Evolutionary conservation across 2,329 filamentous ascomycete genomes (phyloP), one percentile per base, ranked within the genome.

Genomic region (Sporothrix inflata): DNA sequence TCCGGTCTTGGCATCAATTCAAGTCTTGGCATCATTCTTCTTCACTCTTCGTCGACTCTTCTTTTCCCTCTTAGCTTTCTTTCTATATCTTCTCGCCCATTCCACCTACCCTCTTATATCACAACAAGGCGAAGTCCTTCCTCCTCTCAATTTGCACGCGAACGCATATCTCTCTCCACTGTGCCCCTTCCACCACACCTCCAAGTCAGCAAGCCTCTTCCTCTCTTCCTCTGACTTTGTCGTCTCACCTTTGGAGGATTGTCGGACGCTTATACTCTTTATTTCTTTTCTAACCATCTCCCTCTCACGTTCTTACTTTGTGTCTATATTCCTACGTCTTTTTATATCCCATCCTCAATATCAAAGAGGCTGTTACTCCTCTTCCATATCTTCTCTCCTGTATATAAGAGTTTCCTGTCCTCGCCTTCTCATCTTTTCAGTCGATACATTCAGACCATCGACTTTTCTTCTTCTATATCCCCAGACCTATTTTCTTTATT

Each of bases 1-100:
- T 66, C 61, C 40, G 42, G 45, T 61, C 38, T 70, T 61, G 51
- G 38, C 68, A 70, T 63, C 4, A 9, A 60, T 34, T 60, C n/a
- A 63, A 21, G 34, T 63, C 60, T 63, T 63, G 60, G 60, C 68
- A 34, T 61, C 3, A 9, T 2, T 61, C 38, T 38, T 30, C 5
- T 57, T 49, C 16, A n/a, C 8, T 34, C 40, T 34, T 30, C 42
- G 1, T 53, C 24, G 21, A 11, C 19, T 38, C 6, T 38, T 38
- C 16, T 60, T 6, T 16, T 47, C 9, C 38, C n/a, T 45, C 60
- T 45, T 24, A 7, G 16, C 8, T 30, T 40, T 21, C 27, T 45
- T 4, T 40, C 40, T 47, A 30, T 65, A 47, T 27, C n/a, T 19
- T 5, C 34, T 40, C 34, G 4, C 27, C 57, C 34, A 21, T 40